These are phyloP conservation scores for Colletotrichum tropicale DNA, from an alignment of 2,329 filamentous ascomycete genomes.

Conservation along the genomic window DNA sequence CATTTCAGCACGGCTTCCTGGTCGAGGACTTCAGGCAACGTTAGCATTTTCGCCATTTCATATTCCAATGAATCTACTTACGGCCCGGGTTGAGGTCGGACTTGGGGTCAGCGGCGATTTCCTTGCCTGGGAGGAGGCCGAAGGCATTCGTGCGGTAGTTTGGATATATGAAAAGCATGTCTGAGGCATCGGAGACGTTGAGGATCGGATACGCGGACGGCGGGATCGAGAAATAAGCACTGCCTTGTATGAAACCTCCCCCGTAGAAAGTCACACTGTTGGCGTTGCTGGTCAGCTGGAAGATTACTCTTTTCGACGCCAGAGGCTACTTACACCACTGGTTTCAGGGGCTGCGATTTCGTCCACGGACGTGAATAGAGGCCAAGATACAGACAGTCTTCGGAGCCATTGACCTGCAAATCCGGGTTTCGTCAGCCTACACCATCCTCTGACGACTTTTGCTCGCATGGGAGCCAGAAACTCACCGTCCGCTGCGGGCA, in stretches of 20 bases:
- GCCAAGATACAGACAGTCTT: conserved; percentile 67
- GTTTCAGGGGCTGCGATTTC: conserved; percentile 45
- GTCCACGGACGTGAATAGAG: conserved; percentile 64
- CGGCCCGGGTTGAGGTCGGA: conserved; percentile 55
- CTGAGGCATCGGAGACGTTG: conserved; percentile 54
- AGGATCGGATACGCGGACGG: conserved; percentile 63
- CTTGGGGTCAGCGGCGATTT: conserved; percentile 43
- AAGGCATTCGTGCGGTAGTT: conserved; percentile 65
- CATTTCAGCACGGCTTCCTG: conserved; percentile 30
- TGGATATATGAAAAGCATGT: conserved; percentile 48
- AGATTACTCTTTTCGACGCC: neutral
- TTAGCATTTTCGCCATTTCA: neutral
- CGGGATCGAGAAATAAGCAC: conserved; percentile 57
- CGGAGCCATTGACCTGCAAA: conserved; percentile 50
- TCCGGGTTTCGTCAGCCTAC: neutral
- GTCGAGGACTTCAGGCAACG: conserved; percentile 34
- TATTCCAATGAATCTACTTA: neutral
- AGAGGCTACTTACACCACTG: conserved; percentile 46
- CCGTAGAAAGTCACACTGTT: conserved; percentile 33
- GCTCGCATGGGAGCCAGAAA: neutral
- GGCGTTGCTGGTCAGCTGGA: neutral
- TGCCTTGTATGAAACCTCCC: conserved; percentile 64
- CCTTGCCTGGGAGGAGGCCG: conserved; percentile 56
- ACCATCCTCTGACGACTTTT: neutral
- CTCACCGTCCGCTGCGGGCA: conserved; percentile 60